Evolutionary conservation across 352 stramenopile genomes (phyloP), one percentile per base, ranked within the genome.

Genomic region (Pythium biforme): DNA sequence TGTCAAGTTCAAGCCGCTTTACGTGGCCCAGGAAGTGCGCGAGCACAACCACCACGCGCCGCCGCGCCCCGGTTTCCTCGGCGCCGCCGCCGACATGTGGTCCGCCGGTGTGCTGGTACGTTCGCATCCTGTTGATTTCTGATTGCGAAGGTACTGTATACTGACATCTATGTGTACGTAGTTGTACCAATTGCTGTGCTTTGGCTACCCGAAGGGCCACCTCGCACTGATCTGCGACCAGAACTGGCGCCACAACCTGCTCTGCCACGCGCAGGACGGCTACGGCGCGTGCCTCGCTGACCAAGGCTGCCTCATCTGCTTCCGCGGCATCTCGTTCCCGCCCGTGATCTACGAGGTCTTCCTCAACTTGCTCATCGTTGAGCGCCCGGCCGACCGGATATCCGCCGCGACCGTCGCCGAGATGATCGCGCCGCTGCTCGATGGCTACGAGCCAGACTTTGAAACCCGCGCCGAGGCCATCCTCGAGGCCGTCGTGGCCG

Each of bases 151-250:
- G 4, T n/a, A 37, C 31, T 37, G 31, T 37, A 11, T n/a, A 7
- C 19, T 58, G 55, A 4, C 48, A 50, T 65, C 33, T 70, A 1
- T 64, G 22, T 70, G n/a, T 61, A 34, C n/a, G n/a, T 61, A 90
- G 81, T 70, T 92, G n/a, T 92, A 92, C 53, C 83, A 92, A 43
- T 67, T 92, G 37, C 64, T 92, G 22, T 92, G 83, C 62, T 90
- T 92, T 56, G 83, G 83, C 37, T 92, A 92, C 55, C 83, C 83
- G 1, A 89, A 89, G 66, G 83, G 83, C 61, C 81, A 92, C 55
- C 64, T 89, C 33, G 81, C 83, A 20, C 70, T 92, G 25, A 69
- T 92, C 51, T 88, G 76, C 26, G 83, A 92, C 67, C 77, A 75
- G 47, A 92, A 92, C 56, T 92, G 83, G 83, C 73, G 73, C 1